Base-by-base conservation (phyloP, 495 filamentous ascomycete species). In the Recurvomyces mirabilis region DNA sequence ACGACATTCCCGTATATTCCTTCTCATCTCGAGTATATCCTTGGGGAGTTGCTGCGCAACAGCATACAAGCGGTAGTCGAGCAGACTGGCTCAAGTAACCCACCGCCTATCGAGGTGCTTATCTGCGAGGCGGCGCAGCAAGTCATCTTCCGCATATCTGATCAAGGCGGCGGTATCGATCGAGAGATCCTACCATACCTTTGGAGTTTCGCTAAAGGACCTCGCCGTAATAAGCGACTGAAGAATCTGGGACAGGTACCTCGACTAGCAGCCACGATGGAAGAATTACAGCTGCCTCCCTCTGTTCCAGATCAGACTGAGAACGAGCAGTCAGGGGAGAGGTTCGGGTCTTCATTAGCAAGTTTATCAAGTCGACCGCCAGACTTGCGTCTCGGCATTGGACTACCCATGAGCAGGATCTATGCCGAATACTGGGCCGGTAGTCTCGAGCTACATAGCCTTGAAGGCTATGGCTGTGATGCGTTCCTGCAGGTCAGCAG, bases 341-440 rank as follows among this genome's bases (percentile, higher is more conserved):
- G 43, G 43, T 44, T 42, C 21, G 49, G 37, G 48, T 73, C 70
- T 51, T 94, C 87, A 9, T 66, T 99, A 15, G 74, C 82, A 15
- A 73, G 78, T 0, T 65, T 99, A 19, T 82, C 83, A 1, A 82
- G 77, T 43, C 71, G 91, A 15, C 85, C 85, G 3, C 88, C 93
- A 0, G 80, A 95, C 54, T 71, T 99, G 41, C 73, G 87, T 1
- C 69, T 99, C 10, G 93, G 91, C 9, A 94, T 99, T 72, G 91
- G 91, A 2, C 62, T 99, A 39, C 93, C 91, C 0, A 81, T 96
- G 69, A 93, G 85, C 49, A 75, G 87, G 47, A 84, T 96, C 12
- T 99, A 96, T 60, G 89, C 93, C 13, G 89, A 99, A 63, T 98
- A 96, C 63, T 99, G 91, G 91, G 91, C 93, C 6, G 91, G 91